Evolutionary conservation across 768 basidiomycete genomes (phyloP).

Genomic region (Podaxis sp.): DNA sequence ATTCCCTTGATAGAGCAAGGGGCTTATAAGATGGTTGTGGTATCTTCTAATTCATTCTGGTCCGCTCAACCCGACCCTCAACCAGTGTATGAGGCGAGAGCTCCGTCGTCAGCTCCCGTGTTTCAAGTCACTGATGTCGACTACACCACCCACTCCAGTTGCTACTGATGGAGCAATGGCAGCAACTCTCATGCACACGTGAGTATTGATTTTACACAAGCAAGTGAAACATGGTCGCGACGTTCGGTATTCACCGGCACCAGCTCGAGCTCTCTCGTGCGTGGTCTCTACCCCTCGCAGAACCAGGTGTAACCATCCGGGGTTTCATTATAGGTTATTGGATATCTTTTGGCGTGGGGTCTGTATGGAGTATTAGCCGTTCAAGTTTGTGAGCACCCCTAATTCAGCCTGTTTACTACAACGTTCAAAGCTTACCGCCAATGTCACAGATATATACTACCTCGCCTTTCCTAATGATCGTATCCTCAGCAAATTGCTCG

Average conservation of each 20-base stretch:
- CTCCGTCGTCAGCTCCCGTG: neutral
- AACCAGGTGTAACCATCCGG: neutral
- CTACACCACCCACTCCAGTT: neutral
- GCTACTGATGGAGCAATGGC: neutral
- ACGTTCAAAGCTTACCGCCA: neutral
- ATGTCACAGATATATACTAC: slow-evolving; percentile 33
- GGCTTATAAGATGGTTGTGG: too few species aligned
- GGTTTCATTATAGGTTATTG: slow-evolving; percentile 24
- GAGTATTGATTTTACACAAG: neutral
- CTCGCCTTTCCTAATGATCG: slow-evolving; percentile 31
- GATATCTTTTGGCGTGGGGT: slow-evolving; percentile 30
- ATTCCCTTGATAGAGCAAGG: too few species aligned
- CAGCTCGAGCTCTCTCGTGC: neutral
- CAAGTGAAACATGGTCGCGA: neutral
- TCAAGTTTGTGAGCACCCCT: slow-evolving; percentile 29
- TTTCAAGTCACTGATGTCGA: neutral
- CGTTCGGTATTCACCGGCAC: neutral
- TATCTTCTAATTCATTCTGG: neutral
- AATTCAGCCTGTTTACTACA: neutral
- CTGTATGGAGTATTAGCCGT: slow-evolving; percentile 29
- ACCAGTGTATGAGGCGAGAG: neutral
- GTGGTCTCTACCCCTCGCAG: neutral
- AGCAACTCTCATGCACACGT: neutral
- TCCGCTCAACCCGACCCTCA: neutral
- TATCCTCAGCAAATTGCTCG: slow-evolving; percentile 15